These are phyloP conservation scores for Scedosporium dehoogii DNA, from an alignment of 2,329 filamentous ascomycete genomes.

Conservation along the genomic window DNA sequence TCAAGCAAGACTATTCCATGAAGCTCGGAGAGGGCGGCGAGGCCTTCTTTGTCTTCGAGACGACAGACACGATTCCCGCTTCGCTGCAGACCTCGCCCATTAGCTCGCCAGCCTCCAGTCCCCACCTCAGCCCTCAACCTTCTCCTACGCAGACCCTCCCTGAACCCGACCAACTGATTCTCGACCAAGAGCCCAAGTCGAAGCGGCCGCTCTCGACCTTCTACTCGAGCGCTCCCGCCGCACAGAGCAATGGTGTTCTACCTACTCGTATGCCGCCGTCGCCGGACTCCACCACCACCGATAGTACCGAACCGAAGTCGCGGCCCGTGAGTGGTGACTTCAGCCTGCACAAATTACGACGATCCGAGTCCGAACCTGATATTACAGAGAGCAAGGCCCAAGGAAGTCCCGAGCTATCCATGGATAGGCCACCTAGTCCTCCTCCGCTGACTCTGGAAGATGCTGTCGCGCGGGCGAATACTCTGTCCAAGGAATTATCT, in stretches of 20 bases:
- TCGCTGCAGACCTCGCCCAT: constrained; percentile 90
- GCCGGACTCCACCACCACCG: constrained; percentile 2
- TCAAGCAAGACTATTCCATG: constrained; percentile 92
- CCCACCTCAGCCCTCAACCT: constrained; percentile 42
- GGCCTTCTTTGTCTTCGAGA: constrained; percentile 98
- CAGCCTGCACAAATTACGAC: constrained; percentile 3
- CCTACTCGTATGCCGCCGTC: neutral
- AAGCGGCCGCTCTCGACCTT: constrained; percentile 26
- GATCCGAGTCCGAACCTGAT: constrained; percentile 16
- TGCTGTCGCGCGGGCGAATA: constrained; percentile 72
- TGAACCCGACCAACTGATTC: constrained; percentile 61
- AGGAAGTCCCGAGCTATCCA: constrained; percentile 29
- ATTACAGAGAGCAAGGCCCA: constrained; percentile 26
- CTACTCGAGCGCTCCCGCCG: constrained; percentile 12
- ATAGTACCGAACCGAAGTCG: neutral
- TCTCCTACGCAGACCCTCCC: constrained; percentile 30
- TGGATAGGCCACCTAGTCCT: constrained; percentile 60
- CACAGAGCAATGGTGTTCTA: neutral
- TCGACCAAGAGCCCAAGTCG: constrained; percentile 44
- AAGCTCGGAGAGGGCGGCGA: constrained; percentile 96
- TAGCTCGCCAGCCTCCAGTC: constrained; percentile 81
- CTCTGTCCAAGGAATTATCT: constrained; percentile 77
- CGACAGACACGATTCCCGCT: constrained; percentile 81
- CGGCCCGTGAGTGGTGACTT: constrained; percentile 8
- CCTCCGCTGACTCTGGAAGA: constrained; percentile 62